Percentiles rank a stretch among this genome's conserved stretches.
Evolutionary conservation across 495 filamentous ascomycete species (phyloP).

Genomic region (Penicillium paradoxum): DNA sequence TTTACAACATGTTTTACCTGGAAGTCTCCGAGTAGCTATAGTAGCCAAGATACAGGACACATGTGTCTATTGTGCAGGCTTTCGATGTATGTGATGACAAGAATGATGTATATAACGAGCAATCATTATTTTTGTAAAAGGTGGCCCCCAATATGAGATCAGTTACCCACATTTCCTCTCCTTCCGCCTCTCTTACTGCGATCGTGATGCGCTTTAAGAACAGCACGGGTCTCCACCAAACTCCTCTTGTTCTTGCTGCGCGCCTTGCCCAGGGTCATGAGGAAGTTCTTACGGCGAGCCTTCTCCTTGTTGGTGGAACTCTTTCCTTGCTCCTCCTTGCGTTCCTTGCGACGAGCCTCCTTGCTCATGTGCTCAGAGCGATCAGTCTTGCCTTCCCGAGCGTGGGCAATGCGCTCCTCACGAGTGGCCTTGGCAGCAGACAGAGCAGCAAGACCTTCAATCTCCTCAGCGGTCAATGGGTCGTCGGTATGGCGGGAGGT

Average conservation of each 20-base stretch:
- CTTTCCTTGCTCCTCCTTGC: constrained; percentile 83
- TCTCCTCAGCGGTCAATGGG: constrained; percentile 77
- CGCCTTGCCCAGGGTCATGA: constrained; percentile 96
- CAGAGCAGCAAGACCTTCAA: constrained; percentile 65
- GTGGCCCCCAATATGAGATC: not conserved
- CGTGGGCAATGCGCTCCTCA: constrained; percentile 75
- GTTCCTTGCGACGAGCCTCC: constrained; percentile 71
- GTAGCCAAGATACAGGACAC: not conserved
- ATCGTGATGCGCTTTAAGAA: constrained; percentile 76
- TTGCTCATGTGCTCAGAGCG: constrained; percentile 75
- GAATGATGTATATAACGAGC: constrained; percentile 1
- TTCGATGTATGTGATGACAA: not conserved
- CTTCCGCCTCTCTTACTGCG: constrained; percentile 78
- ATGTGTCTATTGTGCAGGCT: not conserved
- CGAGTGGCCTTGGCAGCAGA: constrained; percentile 69
- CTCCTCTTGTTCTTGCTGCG: constrained; percentile 89
- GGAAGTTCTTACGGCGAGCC: constrained; percentile 89
- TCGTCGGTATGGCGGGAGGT: constrained; percentile 68
- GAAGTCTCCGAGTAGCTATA: not conserved
- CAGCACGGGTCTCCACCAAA: constrained; percentile 72
- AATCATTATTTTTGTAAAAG: constrained; percentile 2
- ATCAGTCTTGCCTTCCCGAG: constrained; percentile 67
- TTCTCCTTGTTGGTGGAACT: constrained; percentile 98
- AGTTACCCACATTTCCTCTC: constrained; percentile 59
- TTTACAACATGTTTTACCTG: too few relatives aligned